A percentile compares a stretch with the other conserved stretches of the same genome.
Conservation (phyloP, 1,284 basidiomycete genomes). For the Pterula multifida region DNA sequence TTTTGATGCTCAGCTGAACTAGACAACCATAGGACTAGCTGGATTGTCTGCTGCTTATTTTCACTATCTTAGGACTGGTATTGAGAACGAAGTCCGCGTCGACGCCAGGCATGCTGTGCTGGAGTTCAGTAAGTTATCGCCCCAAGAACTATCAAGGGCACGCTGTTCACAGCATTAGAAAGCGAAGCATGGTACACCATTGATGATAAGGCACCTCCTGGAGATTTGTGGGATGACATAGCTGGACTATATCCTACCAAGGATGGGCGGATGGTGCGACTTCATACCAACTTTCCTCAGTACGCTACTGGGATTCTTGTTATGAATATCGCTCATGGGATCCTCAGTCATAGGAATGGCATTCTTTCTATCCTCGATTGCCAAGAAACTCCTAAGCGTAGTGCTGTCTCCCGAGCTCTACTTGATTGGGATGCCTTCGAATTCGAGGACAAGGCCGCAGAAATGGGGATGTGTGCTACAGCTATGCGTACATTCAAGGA, state of each 20-base stretch:
- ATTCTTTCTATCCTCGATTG: slow-evolving; percentile 20
- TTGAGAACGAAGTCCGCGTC: slow-evolving; percentile 36
- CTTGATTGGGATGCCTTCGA: slow-evolving; percentile 31
- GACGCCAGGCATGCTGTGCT: slow-evolving; percentile 43
- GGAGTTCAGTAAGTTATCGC: slow-evolving; percentile 31
- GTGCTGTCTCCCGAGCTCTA: slow-evolving; percentile 29
- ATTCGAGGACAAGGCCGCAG: slow-evolving; percentile 38
- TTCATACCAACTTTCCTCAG: slow-evolving; percentile 60
- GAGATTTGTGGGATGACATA: slow-evolving; percentile 34
- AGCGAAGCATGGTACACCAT: slow-evolving; percentile 39
- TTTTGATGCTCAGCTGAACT: not conserved
- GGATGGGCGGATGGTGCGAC: slow-evolving; percentile 35
- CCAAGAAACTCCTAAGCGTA: slow-evolving; percentile 17
- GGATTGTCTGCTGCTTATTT: slow-evolving; percentile 42
- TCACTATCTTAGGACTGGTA: slow-evolving; percentile 32
- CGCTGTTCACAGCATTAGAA: slow-evolving; percentile 19
- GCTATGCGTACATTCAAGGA: slow-evolving; percentile 36
- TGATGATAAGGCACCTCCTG: slow-evolving; percentile 23
- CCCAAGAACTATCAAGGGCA: slow-evolving; percentile 1
- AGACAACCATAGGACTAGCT: slow-evolving; percentile 42
- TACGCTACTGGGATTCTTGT: slow-evolving; percentile 22
- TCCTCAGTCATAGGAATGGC: slow-evolving; percentile 27
- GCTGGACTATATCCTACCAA: slow-evolving; percentile 44
- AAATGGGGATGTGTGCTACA: slow-evolving; percentile 38
- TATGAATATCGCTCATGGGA: slow-evolving; percentile 21